Base-by-base conservation (phyloP, 345 rosid species). In the Viola odorata region DNA sequence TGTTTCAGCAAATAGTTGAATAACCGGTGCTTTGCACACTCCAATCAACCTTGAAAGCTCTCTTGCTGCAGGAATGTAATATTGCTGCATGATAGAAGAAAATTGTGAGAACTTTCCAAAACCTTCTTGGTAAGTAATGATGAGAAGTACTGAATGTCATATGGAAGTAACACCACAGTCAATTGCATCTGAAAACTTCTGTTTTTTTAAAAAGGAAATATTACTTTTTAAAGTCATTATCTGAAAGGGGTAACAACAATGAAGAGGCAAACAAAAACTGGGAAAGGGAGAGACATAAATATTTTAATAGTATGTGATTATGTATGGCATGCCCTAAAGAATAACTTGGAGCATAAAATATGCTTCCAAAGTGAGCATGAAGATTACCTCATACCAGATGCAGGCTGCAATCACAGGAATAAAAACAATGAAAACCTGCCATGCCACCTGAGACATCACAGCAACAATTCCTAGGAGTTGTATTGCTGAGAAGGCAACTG, bases 371-470 rank as follows among this genome's bases (percentile, higher is more conserved):
- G 38, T 8, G 37, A 63, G 12, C 14, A 40, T 5, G 37, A 68
- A 37, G 41, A 60, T 68, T 80, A 88, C 98, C 96, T 86, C 91
- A 67, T 82, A 86, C 96, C 87, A 86, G 61, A 88, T 61, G 68
- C 81, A 81, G 63, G 69, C 56, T 44, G 90, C 71, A 67, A 83
- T 71, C 41, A 82, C 81, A 5, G 96, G 98, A 54, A 91, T 78
- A 62, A 85, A 88, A 50, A 83, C 73, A 12, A 88, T 64, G 62
- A 91, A 86, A 49, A 91, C 78, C 69, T 84, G 85, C 95, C 96
- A 91, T 13, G 90, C 84, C 58, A 78, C 95, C 66, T 85, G 91
- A 56, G 91, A 85, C 88, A 86, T 85, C 62, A 91, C 86, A 11
- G 73, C 87, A 55, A 91, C 80, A 67, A 80, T 77, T 55, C 87